phyloP scores from a whole-genome alignment of 257 asterid genomes.

The Orobanche coerulescens region DNA sequence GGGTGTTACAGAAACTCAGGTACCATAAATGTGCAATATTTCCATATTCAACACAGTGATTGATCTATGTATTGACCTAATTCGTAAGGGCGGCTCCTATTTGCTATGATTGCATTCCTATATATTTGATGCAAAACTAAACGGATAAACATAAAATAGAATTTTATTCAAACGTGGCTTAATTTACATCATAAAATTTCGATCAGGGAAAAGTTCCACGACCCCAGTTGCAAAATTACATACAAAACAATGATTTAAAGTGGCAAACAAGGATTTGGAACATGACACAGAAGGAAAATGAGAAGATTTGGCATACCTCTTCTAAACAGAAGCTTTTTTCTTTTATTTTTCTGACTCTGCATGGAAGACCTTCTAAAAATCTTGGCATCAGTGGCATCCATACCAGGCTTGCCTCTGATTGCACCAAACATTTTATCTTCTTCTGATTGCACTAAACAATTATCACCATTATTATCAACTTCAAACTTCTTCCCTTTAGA shows the following conservation, averaged over 20 bases:
- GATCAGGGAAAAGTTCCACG: not conserved
- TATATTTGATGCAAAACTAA: not conserved
- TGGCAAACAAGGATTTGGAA: not conserved
- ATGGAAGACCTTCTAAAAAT: conserved; percentile 34
- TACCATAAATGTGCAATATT: conserved; percentile 14
- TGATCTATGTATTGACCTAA: not conserved
- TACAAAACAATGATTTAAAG: not conserved
- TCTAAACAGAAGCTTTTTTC: conserved; percentile 57
- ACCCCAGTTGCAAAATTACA: not conserved
- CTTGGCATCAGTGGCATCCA: conserved; percentile 33
- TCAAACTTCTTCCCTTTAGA: conserved; percentile 38
- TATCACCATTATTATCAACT: conserved; percentile 36
- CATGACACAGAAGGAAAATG: not conserved
- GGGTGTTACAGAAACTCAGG: not conserved
- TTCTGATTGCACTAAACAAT: conserved; percentile 64
- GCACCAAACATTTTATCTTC: conserved; percentile 51
- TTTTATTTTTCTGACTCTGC: conserved; percentile 54
- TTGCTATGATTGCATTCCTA: not conserved
- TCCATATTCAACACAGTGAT: conserved; percentile 15
- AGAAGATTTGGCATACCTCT: conserved; percentile 41
- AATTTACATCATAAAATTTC: not conserved
- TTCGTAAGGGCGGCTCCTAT: conserved; percentile 2
- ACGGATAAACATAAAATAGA: not conserved
- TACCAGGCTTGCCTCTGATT: conserved; percentile 32
- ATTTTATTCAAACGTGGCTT: not conserved